phyloP scores from a whole-genome alignment of 352 stramenopile genomes.

The Phytopythium montanum region DNA sequence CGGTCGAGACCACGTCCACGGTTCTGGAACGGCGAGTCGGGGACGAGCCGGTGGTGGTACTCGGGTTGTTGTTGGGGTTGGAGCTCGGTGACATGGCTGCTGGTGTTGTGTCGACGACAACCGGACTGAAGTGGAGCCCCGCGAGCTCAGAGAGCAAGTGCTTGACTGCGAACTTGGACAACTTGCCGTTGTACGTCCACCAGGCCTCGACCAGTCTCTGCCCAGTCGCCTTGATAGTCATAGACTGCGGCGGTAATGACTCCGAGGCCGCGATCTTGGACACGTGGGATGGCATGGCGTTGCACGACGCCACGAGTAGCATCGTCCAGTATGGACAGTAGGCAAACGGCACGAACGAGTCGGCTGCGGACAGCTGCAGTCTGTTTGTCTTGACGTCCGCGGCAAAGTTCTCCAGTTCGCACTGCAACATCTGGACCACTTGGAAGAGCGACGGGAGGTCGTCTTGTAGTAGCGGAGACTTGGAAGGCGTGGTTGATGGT shows the following conservation, averaged over 20 bases:
- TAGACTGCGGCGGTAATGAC: slow-evolving; percentile 17
- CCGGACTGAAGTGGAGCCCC: slow-evolving; percentile 55
- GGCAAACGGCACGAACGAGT: slow-evolving; percentile 32
- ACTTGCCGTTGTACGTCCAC: slow-evolving; percentile 46
- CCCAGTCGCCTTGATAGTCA: slow-evolving; percentile 14
- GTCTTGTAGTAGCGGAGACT: slow-evolving; percentile 46
- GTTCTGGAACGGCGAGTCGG: slow-evolving; percentile 2
- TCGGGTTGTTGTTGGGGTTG: background rate
- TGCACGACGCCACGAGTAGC: slow-evolving; percentile 42
- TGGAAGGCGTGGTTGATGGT: slow-evolving; percentile 2
- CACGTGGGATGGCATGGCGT: slow-evolving; percentile 55
- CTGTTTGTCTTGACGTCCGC: slow-evolving; percentile 67
- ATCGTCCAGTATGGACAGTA: slow-evolving; percentile 79
- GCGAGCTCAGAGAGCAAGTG: slow-evolving; percentile 62
- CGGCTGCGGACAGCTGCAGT: slow-evolving; percentile 34
- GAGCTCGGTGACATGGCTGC: background rate
- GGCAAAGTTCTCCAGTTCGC: slow-evolving; percentile 51
- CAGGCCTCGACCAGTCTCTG: slow-evolving; percentile 58
- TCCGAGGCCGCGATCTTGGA: slow-evolving; percentile 46
- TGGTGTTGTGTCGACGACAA: slow-evolving; percentile 8
- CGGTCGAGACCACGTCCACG: background rate
- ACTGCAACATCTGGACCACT: slow-evolving; percentile 45
- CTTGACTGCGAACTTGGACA: slow-evolving; percentile 46
- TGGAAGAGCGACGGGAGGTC: slow-evolving; percentile 64
- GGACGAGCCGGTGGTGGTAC: background rate